Evolutionary conservation across 768 basidiomycete species (phyloP), one percentile per base, ranked within the genome.

Genomic region (Lactifluus volemus): DNA sequence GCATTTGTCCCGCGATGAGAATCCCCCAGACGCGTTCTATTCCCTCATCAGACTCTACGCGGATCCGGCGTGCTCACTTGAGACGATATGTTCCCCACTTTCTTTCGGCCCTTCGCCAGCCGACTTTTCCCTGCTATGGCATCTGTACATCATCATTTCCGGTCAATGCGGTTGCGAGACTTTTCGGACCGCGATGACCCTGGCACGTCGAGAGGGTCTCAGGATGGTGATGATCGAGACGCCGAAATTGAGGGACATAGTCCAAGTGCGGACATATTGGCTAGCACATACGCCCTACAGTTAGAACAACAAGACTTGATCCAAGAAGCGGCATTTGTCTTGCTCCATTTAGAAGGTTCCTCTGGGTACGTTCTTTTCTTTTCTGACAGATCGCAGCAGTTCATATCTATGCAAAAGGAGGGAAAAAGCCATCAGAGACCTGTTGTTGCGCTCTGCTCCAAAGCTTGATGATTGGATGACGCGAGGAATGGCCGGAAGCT

Each of bases 61-160:
- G 10, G 85, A 92, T 56, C 85, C 86, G 2, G 79, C 83, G 10
- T 82, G 78, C 66, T 89, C 82, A 47, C 80, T 82, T 55, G 95
- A 81, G 55, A 84, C 78, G 41, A 78, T 85, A 3, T 82, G 95
- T 9, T 73, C 80, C 11, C 88, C 94, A 0, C 74, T 85, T 8
- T 89, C 89, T 25, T 92, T 89, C 65, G 81, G 84, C 1, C 73
- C 88, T 2, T 86, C 84, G 6, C 86, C 87, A 0, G 72, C 84
- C n/a, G 93, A 95, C 70, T 86, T 84, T 70, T 83, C 92, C 21
- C 75, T 97, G 58, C 80, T 89, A 7, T 99, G 96, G 96, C 93
- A 98, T 73, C 69, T 98, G 38, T 98, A 96, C 71, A 82, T 93
- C 57, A 76, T 98, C 38, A 76, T 98, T 50, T 88, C 93, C 81